These are phyloP conservation scores for Daucus carota DNA, from an alignment of 129 eudicot genomes.

Conservation along the genomic window DNA sequence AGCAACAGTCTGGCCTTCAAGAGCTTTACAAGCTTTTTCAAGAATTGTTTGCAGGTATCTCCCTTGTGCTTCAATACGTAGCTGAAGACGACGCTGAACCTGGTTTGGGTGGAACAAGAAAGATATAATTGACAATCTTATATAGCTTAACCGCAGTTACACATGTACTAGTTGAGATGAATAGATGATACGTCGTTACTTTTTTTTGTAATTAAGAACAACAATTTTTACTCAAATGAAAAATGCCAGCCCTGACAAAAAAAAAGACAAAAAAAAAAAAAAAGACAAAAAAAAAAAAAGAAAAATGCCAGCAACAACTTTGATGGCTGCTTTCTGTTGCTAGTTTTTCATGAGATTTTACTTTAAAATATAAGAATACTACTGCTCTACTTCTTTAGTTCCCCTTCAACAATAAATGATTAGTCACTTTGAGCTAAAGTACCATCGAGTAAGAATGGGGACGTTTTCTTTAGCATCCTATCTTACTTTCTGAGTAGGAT, in stretches of 20 bases:
- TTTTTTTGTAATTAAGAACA: neutral
- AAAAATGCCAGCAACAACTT: neutral
- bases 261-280: too few relatives aligned
- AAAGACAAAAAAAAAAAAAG: too few relatives aligned
- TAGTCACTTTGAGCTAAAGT: neutral
- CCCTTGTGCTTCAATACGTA: conserved; percentile 91
- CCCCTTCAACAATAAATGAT: neutral
- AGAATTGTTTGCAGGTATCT: conserved; percentile 73
- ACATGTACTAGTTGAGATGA: too few relatives aligned
- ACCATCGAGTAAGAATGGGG: neutral
- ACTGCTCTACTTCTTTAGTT: neutral
- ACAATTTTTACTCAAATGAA: too few relatives aligned
- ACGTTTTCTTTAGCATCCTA: neutral
- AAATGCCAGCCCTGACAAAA: too few relatives aligned
- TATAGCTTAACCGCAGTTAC: neutral
- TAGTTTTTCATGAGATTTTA: neutral
- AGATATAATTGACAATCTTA: neutral
- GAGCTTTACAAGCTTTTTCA: conserved; percentile 85
- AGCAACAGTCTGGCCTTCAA: conserved; percentile 49
- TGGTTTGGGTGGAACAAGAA: conserved; percentile 17
- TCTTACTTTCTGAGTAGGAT: neutral
- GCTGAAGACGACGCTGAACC: conserved; percentile 86
- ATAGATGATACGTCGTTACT: too few relatives aligned
- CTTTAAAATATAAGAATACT: neutral
- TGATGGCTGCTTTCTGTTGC: neutral